Base-by-base conservation (phyloP, 345 rosid species). In the Cardamine resedifolia region DNA sequence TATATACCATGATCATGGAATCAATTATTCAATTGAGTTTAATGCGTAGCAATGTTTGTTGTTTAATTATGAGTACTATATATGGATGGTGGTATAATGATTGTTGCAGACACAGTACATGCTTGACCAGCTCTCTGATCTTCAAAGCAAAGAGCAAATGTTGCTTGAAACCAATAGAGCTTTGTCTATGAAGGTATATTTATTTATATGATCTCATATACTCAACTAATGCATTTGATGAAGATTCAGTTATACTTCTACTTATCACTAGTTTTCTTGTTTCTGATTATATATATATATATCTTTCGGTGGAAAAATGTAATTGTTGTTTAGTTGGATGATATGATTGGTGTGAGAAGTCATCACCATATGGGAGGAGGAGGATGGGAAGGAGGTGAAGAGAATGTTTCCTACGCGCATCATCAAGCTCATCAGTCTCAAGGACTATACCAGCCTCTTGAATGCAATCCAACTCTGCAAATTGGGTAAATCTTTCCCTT, bases 51-150 rank as follows among this genome's bases (percentile, higher is more conserved):
- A 45, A 26, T 51, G 62, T 50, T 47, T 44, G 51, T 73, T 73
- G 55, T 58, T 49, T 20, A 11, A 4, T 39, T 34, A 58, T 48
- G 31, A 33, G 18, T 57, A 57, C 28, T 53, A 47, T n/a, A n/a
- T n/a, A n/a, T n/a, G n/a, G n/a, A n/a, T 73, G 30, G n/a, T 48
- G 59, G 26, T 7, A 27, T 67, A 20, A 24, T 75, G 73, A 50
- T 45, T 63, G 19, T 66, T 79, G 78, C 91, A 95, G 99, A 95
- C 96, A 39, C 98, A 91, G 73, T 86, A 51, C 52, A 88, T 91
- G 98, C 94, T 95, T 50, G 99, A 95, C 78, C 98, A 91, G 76
- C 92, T 95, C 50, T 68, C 87, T 55, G 96, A 95, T 83, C 94
- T 95, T 77, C 99, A 95, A 74, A 82, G 60, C 80, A 91, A 88